Conservation (phyloP, 352 stramenopile genomes). For the Phytophthora capsici region DNA sequence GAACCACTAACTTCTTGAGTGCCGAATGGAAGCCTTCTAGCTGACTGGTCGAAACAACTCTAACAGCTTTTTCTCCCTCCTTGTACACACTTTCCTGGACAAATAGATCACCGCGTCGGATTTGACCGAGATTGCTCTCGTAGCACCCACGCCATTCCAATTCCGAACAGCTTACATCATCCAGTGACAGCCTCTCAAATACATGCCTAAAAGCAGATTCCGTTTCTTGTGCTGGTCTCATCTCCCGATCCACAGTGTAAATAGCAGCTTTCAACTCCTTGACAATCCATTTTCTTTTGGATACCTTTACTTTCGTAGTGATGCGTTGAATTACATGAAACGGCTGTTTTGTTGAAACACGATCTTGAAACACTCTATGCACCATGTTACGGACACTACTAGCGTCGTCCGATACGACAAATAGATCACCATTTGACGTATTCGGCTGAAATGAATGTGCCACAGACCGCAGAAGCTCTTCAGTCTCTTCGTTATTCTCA, state of each 20-base stretch:
- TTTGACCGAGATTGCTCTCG: background rate
- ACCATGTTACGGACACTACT: background rate
- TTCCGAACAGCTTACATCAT: background rate
- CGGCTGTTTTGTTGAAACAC: background rate
- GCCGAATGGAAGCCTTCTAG: background rate
- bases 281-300: background rate
- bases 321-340: background rate
- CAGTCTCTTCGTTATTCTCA: too few relatives aligned
- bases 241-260: background rate
- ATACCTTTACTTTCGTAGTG: background rate
- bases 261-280: background rate
- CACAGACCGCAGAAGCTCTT: too few relatives aligned
- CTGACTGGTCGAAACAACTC: background rate
- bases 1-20: background rate
- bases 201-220: background rate
- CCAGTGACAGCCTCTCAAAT: background rate
- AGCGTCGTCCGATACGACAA: too few relatives aligned
- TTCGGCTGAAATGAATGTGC: too few relatives aligned
- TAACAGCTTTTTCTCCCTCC: background rate
- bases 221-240: background rate
- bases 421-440: too few relatives aligned
- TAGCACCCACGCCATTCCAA: background rate
- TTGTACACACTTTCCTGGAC: background rate
- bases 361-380: background rate
- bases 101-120: background rate